Evolutionary conservation across 768 basidiomycete genomes (phyloP).

Genomic region (Coprinopsis sp.): DNA sequence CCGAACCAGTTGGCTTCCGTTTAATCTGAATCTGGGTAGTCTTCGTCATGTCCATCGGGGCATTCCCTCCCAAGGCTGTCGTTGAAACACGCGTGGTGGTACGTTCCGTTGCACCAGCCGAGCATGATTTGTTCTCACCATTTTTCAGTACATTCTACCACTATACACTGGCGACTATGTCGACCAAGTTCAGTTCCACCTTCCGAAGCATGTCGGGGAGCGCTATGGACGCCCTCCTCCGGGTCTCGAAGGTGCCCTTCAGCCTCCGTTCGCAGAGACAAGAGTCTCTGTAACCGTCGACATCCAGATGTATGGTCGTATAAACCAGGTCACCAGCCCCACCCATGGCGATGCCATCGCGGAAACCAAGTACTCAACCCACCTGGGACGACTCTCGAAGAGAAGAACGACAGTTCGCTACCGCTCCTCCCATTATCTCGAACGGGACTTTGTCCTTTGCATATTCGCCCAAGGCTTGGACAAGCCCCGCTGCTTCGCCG

Average conservation of each 20-base stretch:
- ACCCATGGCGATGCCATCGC: slow-evolving; percentile 35
- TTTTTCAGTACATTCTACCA: slow-evolving; percentile 45
- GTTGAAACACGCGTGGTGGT: slow-evolving; percentile 42
- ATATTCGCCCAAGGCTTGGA: slow-evolving; percentile 48
- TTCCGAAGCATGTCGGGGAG: slow-evolving; percentile 45
- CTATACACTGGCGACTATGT: slow-evolving; percentile 44
- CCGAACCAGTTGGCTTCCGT: not conserved
- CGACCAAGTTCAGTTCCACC: slow-evolving; percentile 49
- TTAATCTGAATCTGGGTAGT: slow-evolving; percentile 27
- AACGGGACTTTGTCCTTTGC: slow-evolving; percentile 46
- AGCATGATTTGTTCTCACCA: not conserved
- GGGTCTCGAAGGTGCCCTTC: slow-evolving; percentile 27
- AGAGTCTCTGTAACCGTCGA: slow-evolving; percentile 38
- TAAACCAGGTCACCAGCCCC: slow-evolving; percentile 38
- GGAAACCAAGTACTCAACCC: slow-evolving; percentile 30
- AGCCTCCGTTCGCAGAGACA: slow-evolving; percentile 24
- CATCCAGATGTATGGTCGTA: slow-evolving; percentile 45
- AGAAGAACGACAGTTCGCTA: slow-evolving; percentile 37
- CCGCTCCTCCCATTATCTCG: slow-evolving; percentile 38
- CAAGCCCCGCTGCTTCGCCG: slow-evolving; percentile 52
- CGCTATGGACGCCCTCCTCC: slow-evolving; percentile 49
- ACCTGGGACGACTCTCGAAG: slow-evolving; percentile 29
- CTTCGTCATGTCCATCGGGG: slow-evolving; percentile 55
- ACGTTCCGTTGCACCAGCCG: slow-evolving; percentile 10
- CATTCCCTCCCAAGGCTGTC: slow-evolving; percentile 38